phyloP scores from a whole-genome alignment of 2,329 filamentous ascomycete genomes.

The Epichloe festucae region DNA sequence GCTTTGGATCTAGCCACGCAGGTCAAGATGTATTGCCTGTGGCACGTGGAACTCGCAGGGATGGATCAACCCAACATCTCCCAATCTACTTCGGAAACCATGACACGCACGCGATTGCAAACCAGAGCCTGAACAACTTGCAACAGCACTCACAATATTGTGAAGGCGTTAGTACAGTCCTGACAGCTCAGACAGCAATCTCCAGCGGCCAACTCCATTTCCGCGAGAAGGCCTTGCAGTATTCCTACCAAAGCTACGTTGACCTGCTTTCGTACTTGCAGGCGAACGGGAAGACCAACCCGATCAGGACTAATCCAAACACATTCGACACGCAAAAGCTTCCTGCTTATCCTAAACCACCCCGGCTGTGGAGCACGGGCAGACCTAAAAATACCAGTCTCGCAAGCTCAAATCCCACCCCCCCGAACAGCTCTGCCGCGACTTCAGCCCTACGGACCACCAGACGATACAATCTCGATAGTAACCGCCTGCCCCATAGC shows the following conservation, averaged over 20 bases:
- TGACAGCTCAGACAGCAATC: background rate
- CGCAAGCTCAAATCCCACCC: background rate
- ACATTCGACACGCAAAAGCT: constrained; percentile 31
- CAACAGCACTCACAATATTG: background rate
- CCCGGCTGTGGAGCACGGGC: constrained; percentile 17
- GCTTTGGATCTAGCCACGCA: background rate
- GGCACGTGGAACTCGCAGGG: background rate
- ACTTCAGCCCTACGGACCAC: background rate
- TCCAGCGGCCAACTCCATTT: constrained; percentile 24
- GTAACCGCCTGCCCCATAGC: background rate
- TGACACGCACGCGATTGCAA: background rate
- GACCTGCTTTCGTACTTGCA: constrained; percentile 56
- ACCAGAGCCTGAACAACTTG: background rate
- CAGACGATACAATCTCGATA: constrained; percentile 3
- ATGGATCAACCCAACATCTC: background rate
- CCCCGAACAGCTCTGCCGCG: background rate
- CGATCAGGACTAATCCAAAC: constrained; percentile 23
- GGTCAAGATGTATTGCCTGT: background rate
- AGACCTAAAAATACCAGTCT: background rate
- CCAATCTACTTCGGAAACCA: background rate
- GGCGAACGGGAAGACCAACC: constrained; percentile 38
- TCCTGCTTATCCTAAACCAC: constrained; percentile 42
- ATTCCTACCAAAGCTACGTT: constrained; percentile 61
- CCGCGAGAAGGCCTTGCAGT: constrained; percentile 53
- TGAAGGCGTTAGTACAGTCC: background rate